Evolutionary conservation across 2,329 filamentous ascomycete genomes (phyloP).

Genomic region (Bertia moriformis): DNA sequence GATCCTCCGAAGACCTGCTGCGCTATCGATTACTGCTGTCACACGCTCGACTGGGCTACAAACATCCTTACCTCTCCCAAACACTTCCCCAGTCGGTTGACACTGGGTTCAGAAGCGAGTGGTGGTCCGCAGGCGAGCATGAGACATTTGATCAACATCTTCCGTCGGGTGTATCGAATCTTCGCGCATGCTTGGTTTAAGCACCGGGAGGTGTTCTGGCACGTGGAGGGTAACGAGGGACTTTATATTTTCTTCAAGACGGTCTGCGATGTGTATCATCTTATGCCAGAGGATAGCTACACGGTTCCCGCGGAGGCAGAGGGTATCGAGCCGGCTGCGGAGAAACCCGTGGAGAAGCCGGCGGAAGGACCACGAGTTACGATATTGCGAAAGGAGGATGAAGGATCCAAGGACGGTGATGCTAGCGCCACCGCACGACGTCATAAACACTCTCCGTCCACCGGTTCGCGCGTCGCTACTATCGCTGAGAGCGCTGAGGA

Average conservation of each 20-base stretch:
- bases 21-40: slow-evolving; percentile 97
- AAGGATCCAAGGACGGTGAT: not conserved
- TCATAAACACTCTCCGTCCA: not conserved
- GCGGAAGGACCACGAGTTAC: not conserved
- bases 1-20: slow-evolving; percentile 94
- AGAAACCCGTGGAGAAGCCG: not conserved
- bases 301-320: slow-evolving; percentile 89
- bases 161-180: slow-evolving; percentile 83
- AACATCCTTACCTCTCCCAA: slow-evolving; percentile 89
- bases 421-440: not conserved
- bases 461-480: not conserved
- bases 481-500: not conserved
- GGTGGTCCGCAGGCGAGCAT: slow-evolving; percentile 54
- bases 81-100: slow-evolving; percentile 79
- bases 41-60: slow-evolving; percentile 94
- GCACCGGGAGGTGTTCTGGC: slow-evolving; percentile 88
- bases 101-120: slow-evolving; percentile 36
- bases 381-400: not conserved
- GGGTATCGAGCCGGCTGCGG: slow-evolving; percentile 44
- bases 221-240: slow-evolving; percentile 77
- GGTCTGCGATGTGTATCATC: slow-evolving; percentile 79
- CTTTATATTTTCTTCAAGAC: slow-evolving; percentile 95
- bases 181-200: slow-evolving; percentile 99
- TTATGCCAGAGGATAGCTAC: slow-evolving; percentile 88
- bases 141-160: slow-evolving; percentile 77